phyloP scores from a whole-genome alignment of 2,329 filamentous ascomycete species.

The Neofusicoccum parvum region DNA sequence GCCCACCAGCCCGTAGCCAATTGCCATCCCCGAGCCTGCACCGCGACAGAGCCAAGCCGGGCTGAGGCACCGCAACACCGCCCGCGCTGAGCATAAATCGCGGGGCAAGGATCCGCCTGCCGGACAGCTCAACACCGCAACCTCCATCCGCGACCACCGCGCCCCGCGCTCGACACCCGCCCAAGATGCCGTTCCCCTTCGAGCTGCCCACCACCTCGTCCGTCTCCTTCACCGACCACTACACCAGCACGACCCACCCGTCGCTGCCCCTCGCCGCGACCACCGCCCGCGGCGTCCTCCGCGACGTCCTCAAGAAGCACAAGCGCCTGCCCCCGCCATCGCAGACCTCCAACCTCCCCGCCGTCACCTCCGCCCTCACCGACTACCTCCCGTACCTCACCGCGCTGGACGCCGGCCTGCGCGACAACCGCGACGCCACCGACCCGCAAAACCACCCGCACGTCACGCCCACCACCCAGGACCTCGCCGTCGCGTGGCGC shows the following conservation, averaged over 20 bases:
- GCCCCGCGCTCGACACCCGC: neutral
- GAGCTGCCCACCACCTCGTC: slow-evolving; percentile 85
- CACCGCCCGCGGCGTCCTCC: slow-evolving; percentile 79
- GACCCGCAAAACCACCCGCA: no score
- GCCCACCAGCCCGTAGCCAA: neutral
- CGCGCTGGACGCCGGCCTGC: slow-evolving; percentile 73
- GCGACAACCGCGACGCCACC: slow-evolving; percentile 62
- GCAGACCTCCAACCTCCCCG: slow-evolving; percentile 70
- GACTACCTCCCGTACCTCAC: slow-evolving; percentile 84
- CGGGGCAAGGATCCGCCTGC: slow-evolving; percentile 4
- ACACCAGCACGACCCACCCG: slow-evolving; percentile 81
- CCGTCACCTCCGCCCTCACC: slow-evolving; percentile 69
- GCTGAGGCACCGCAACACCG: slow-evolving; percentile 8
- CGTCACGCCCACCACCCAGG: slow-evolving; percentile 44
- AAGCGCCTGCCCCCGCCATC: slow-evolving; percentile 77
- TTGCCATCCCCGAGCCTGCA: neutral
- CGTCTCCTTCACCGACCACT: slow-evolving; percentile 76
- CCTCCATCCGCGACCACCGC: neutral
- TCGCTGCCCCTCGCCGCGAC: slow-evolving; percentile 82
- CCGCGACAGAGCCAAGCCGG: slow-evolving; percentile 7
- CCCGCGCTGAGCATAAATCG: neutral
- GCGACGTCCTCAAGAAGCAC: slow-evolving; percentile 82
- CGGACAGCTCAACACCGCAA: neutral
- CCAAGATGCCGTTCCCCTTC: slow-evolving; percentile 84
- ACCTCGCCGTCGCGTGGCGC: slow-evolving; percentile 77